Base-by-base conservation (phyloP, 2,329 filamentous ascomycete species). In the Phialophora tarda region DNA sequence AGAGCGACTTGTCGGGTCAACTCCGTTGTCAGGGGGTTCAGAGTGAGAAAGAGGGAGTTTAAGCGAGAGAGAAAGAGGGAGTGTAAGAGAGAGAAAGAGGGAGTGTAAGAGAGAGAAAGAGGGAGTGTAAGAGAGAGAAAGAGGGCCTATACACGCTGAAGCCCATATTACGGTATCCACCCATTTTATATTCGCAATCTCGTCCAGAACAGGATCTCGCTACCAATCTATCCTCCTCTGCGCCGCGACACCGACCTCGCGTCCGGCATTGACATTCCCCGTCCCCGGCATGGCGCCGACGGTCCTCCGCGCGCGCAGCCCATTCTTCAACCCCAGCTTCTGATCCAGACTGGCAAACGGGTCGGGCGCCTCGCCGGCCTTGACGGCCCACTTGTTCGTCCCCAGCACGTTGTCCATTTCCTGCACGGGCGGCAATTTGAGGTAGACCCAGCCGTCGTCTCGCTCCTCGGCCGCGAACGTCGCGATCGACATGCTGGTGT, bases 371-470 rank as follows among this genome's bases (percentile, higher is more conserved):
- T 95, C 92, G 1, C 84, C 89, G 77, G 89, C 90, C 80, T 84
- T 89, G 21, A 96, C 88, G 79, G 86, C 91, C 87, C 91, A 97
- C 79, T 86, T 89, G 73, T 83, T 82, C 0, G 92, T 97, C 0
- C 92, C 92, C 30, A 97, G 81, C 63, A 91, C 85, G 0, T 84
- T 84, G 76, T 97, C 93, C 53, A 97, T 82, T 79, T 96, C 93
- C 61, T 89, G 88, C 0, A 93, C 84, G 0, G 91, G 89, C 23
- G 93, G 93, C 30, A 97, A 82, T 78, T 90, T 90, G 69, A 96
- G 78, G 77, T 95, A 94, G 2, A 97, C 84, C 84, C 87, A 86
- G 0, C 91, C 91, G 76, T 95, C 92, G 0, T 83, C 84, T 11
- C 92, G 82, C 75, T 89, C 89, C 77, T 96, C 91, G 4, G 87